phyloP scores from a whole-genome alignment of 352 stramenopile species.

The Elongisporangium prolatum region DNA sequence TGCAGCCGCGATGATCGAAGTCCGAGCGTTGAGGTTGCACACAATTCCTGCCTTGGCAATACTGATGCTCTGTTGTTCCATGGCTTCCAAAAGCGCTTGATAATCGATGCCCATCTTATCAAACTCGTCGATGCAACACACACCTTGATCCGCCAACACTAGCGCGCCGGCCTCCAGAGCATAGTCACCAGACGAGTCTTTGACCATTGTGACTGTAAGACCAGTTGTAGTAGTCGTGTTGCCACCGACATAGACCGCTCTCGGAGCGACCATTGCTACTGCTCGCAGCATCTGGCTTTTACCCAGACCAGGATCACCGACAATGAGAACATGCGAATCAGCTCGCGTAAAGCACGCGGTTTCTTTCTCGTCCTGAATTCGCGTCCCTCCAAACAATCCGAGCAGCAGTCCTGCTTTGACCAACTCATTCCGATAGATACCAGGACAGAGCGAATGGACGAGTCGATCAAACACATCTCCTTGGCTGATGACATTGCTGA shows the following conservation, averaged over 20 bases:
- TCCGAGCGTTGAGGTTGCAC: slow-evolving; percentile 92
- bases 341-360: slow-evolving; percentile 69
- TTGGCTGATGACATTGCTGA: slow-evolving; percentile 86
- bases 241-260: slow-evolving; percentile 96
- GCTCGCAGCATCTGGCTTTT: slow-evolving; percentile 96
- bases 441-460: slow-evolving; percentile 93
- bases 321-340: slow-evolving; percentile 95
- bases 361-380: slow-evolving; percentile 52
- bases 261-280: slow-evolving; percentile 86
- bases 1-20: slow-evolving; percentile 94
- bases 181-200: slow-evolving; percentile 90
- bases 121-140: slow-evolving; percentile 98
- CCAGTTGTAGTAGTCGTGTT: slow-evolving; percentile 96
- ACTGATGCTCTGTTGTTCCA: slow-evolving; percentile 99
- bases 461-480: slow-evolving; percentile 92
- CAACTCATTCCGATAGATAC: slow-evolving; percentile 97
- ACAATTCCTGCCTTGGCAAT: slow-evolving; percentile 90
- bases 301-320: slow-evolving; percentile 94
- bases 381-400: slow-evolving; percentile 92
- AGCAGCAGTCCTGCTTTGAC: slow-evolving; percentile 97
- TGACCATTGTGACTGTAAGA: slow-evolving; percentile 95
- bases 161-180: slow-evolving; percentile 91
- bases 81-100: slow-evolving; percentile 94
- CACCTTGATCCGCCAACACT: slow-evolving; percentile 92
- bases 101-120: slow-evolving; percentile 96